These are phyloP conservation scores for Lodderomyces theae DNA, from an alignment of 1,139 yeast genomes.

Conservation along the genomic window DNA sequence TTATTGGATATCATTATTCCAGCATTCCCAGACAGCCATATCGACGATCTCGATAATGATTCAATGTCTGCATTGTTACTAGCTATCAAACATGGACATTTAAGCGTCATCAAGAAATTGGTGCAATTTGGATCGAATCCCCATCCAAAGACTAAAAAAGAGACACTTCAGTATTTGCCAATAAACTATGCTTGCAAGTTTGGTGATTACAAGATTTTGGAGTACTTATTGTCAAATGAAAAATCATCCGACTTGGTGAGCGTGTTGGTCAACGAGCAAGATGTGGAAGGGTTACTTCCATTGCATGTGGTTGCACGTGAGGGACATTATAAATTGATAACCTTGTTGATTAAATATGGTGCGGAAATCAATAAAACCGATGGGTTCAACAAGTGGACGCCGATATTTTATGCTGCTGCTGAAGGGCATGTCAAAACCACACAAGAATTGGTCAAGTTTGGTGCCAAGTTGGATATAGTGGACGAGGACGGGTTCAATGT, in stretches of 20 bases:
- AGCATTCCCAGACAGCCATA: slow-evolving; percentile 32
- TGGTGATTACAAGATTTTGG: slow-evolving; percentile 73
- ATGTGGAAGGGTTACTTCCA: slow-evolving; percentile 86
- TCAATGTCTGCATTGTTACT: slow-evolving; percentile 79
- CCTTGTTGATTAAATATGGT: slow-evolving; percentile 66
- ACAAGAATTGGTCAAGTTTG: slow-evolving; percentile 62
- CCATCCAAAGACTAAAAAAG: slow-evolving; percentile 50
- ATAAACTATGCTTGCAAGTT: slow-evolving; percentile 85
- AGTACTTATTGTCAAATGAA: slow-evolving; percentile 46
- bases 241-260: slow-evolving; percentile 19
- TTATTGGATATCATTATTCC: slow-evolving; percentile 47
- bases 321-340: slow-evolving; percentile 70
- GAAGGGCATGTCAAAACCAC: slow-evolving; percentile 80
- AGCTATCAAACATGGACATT: slow-evolving; percentile 70
- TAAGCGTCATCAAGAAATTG: slow-evolving; percentile 46
- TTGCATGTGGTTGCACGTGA: slow-evolving; percentile 85
- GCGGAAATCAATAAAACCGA: slow-evolving; percentile 79
- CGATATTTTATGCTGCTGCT: slow-evolving; percentile 84
- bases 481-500: slow-evolving; percentile 87
- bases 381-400: slow-evolving; percentile 90
- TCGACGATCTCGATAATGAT: slow-evolving; percentile 63
- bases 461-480: slow-evolving; percentile 68
- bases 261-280: slow-evolving; percentile 48
- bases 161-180: slow-evolving; percentile 67
- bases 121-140: slow-evolving; percentile 53